Percentiles rank a stretch among this genome's conserved stretches.
These are phyloP conservation scores for Trametes hirsuta DNA, from an alignment of 1,284 basidiomycete genomes.

Conservation along the genomic window DNA sequence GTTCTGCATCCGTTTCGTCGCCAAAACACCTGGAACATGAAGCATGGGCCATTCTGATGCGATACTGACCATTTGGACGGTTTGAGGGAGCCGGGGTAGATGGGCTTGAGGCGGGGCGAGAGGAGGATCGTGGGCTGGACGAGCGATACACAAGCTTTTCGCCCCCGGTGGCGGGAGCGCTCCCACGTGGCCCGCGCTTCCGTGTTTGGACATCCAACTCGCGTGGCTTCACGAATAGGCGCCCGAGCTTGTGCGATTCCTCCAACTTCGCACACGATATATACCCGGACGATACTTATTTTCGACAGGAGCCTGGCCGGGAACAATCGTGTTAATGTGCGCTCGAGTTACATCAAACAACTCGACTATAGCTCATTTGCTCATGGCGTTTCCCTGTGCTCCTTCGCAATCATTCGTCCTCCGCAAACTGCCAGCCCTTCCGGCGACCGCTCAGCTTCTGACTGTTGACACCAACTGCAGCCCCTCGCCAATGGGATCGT, in stretches of 20 bases:
- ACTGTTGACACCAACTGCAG: no score
- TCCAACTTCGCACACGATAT: no score
- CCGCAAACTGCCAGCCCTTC: no score
- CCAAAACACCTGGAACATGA: constrained; percentile 5
- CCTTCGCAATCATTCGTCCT: no score
- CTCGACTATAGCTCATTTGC: no score
- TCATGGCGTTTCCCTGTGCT: no score
- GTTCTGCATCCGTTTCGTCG: not conserved
- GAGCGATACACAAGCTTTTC: constrained; percentile 16
- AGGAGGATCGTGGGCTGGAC: constrained; percentile 12
- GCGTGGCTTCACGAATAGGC: constrained; percentile 23
- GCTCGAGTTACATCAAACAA: no score
- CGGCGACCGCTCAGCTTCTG: no score
- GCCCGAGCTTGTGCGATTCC: not conserved
- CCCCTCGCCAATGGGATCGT: no score
- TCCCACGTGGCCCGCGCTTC: constrained; percentile 3
- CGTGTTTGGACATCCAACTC: not conserved
- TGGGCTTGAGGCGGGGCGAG: constrained; percentile 18
- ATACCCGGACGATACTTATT: no score
- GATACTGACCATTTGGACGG: constrained; percentile 30
- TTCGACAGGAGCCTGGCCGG: no score
- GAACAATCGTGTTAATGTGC: no score
- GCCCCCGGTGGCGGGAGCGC: not conserved
- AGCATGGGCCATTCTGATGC: not conserved
- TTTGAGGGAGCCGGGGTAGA: constrained; percentile 16